Evolutionary conservation across 768 basidiomycete species (phyloP), one percentile per base, ranked within the genome.

Genomic region (Saitozyma sp.): DNA sequence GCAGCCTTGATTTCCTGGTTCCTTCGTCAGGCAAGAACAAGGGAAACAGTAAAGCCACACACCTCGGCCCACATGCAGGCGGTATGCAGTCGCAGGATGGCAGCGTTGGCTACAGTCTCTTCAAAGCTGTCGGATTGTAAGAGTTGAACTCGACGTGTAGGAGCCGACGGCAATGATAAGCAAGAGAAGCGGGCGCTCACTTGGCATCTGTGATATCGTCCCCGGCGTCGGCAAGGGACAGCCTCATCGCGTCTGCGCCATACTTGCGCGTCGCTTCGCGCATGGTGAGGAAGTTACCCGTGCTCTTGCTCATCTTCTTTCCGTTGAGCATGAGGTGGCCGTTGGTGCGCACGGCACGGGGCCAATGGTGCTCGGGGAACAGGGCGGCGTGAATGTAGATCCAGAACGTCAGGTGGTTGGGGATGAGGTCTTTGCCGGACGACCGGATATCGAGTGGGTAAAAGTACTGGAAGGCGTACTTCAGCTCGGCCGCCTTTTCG

Each of bases 181-280:
- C n/a, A 41, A 41, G 52, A 45, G 10, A 43, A 16, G 1, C 4
- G 45, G 3, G 29, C n/a, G 38, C 76, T 72, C 59, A 79, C 77
- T 99, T 99, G 50, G 95, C 95, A 80, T 99, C 96, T 80, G 96
- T 94, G 69, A 97, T 85, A 55, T 93, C 92, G 78, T 99, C 96
- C 13, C 96, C 96, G 37, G 93, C 92, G 82, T 98, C 95, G 29
- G 96, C 96, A 80, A 99, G 84, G 17, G 87, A 85, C 82, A 99
- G 80, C 59, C 96, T 84, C 73, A 89, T 94, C 40, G 94, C 91
- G 78, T 98, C 96, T 42, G 96, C 93, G 62, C 96, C 96, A 74
- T 95, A 98, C 84, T 98, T 98, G 80, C 87, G 84, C 62, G 95
- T 86, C 0, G 89, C 86, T 75, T 99, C 90, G 58, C 86, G 82